Evolutionary conservation across 345 rosid genomes (phyloP).

Genomic region (Aquilaria malaccensis): DNA sequence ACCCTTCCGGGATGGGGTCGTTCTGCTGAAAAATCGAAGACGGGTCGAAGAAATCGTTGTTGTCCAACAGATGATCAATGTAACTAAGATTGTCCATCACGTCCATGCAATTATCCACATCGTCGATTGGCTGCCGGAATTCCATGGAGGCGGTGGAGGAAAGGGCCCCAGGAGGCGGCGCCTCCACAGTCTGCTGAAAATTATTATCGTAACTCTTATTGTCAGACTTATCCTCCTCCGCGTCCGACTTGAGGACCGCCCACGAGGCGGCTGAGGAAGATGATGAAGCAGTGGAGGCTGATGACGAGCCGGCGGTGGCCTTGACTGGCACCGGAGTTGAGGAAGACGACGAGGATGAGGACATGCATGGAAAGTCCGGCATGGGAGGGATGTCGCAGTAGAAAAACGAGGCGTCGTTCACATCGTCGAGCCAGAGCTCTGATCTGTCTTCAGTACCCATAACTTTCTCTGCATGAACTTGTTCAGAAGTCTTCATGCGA

Average conservation of each 20-base stretch:
- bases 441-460: constrained; percentile 12
- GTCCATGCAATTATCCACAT: constrained; percentile 54
- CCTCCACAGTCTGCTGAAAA: constrained; percentile 12
- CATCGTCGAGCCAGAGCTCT: constrained; percentile 56
- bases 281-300: constrained; percentile 56
- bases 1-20: constrained; percentile 23
- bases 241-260: constrained; percentile 65
- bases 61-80: constrained; percentile 67
- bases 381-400: constrained; percentile 63
- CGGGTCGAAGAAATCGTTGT: constrained; percentile 66
- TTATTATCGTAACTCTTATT: constrained; percentile 12
- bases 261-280: constrained; percentile 67
- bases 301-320: constrained; percentile 36
- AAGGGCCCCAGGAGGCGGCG: constrained; percentile 33
- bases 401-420: constrained; percentile 49
- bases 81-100: constrained; percentile 75
- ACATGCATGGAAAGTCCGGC: constrained; percentile 94
- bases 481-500: constrained; percentile 24
- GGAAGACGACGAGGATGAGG: constrained; percentile 88
- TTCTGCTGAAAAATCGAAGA: constrained; percentile 53
- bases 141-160: constrained; percentile 83
- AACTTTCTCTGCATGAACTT: constrained; percentile 20
- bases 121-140: constrained; percentile 20
- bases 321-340: constrained; percentile 69
- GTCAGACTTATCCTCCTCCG: constrained; percentile 34